A percentile compares a stretch with the other conserved stretches of the same genome.
Evolutionary conservation across 140 eudicot genomes (phyloP).

Genomic region (Artemisia princeps): DNA sequence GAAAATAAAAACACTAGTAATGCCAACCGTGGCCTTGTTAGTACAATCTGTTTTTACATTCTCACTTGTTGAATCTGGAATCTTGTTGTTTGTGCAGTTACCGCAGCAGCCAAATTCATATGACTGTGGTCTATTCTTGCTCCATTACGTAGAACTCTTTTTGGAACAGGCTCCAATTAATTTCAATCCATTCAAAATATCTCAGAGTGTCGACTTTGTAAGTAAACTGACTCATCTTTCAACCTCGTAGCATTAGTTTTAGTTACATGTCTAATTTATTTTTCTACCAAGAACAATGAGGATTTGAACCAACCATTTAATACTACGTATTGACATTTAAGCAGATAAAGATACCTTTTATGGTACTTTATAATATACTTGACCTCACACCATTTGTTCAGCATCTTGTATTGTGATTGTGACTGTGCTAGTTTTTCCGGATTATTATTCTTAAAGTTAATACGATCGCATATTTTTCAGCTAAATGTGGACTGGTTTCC

Average conservation of each 20-base stretch:
- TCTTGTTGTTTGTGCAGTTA: conserved; percentile 41
- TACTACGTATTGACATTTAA: no score
- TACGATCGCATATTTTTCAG: conserved; percentile 30
- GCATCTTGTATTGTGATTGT: not conserved
- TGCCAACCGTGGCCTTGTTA: no score
- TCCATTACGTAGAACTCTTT: conserved; percentile 78
- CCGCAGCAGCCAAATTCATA: conserved; percentile 89
- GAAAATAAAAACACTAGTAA: not conserved
- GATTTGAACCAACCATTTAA: no score
- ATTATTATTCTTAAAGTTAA: not conserved
- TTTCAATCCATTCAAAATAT: conserved; percentile 59
- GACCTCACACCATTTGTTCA: not conserved
- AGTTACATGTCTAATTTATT: not conserved
- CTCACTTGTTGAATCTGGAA: not conserved
- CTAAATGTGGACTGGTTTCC: conserved; percentile 58
- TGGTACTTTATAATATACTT: not conserved
- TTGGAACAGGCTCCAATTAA: conserved; percentile 56
- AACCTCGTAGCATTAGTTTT: conserved; percentile 10
- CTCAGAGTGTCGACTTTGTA: conserved; percentile 52
- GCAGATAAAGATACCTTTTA: no score
- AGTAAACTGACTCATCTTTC: conserved; percentile 29
- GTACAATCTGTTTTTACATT: no score
- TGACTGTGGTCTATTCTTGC: conserved; percentile 90
- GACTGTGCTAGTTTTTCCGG: not conserved
- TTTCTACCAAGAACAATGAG: not conserved